phyloP scores from a whole-genome alignment of 345 rosid genomes.

The Geranium rotundifolium region DNA sequence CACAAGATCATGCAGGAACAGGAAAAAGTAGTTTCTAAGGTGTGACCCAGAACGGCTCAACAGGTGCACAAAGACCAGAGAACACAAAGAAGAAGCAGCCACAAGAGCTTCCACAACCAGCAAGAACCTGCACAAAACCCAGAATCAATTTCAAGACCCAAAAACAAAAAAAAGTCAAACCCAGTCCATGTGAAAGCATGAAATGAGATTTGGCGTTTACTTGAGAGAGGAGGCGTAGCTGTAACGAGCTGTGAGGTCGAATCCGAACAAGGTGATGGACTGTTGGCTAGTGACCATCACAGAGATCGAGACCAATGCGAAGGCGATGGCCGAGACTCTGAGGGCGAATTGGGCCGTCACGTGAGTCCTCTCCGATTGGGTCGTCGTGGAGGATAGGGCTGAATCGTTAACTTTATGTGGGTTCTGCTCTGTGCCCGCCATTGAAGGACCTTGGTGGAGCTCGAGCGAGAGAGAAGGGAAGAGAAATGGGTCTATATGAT shows the following conservation, averaged over 20 bases:
- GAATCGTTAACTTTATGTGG: background rate
- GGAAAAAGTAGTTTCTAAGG: slow-evolving; percentile 16
- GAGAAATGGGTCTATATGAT: background rate
- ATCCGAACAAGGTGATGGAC: slow-evolving; percentile 14
- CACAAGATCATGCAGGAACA: slow-evolving; percentile 46
- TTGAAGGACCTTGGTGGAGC: too few relatives aligned
- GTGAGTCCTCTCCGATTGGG: background rate
- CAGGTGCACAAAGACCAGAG: slow-evolving; percentile 21
- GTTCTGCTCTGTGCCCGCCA: background rate
- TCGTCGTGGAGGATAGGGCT: background rate
- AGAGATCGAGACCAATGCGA: slow-evolving; percentile 31
- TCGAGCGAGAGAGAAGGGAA: background rate
- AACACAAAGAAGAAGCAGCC: slow-evolving; percentile 29
- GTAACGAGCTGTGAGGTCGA: slow-evolving; percentile 21
- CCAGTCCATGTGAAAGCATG: background rate
- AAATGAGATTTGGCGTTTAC: slow-evolving; percentile 10
- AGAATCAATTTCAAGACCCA: background rate
- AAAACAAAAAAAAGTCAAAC: background rate
- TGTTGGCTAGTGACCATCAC: slow-evolving; percentile 36
- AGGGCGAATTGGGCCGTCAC: slow-evolving; percentile 20
- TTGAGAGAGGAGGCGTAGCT: slow-evolving; percentile 31
- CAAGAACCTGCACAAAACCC: slow-evolving; percentile 38
- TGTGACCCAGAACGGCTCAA: slow-evolving; percentile 13
- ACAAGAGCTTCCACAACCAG: slow-evolving; percentile 26
- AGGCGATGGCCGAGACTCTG: slow-evolving; percentile 26